Conservation (phyloP, 2,329 filamentous ascomycete species). For the Paracoccidioides brasiliensis region DNA sequence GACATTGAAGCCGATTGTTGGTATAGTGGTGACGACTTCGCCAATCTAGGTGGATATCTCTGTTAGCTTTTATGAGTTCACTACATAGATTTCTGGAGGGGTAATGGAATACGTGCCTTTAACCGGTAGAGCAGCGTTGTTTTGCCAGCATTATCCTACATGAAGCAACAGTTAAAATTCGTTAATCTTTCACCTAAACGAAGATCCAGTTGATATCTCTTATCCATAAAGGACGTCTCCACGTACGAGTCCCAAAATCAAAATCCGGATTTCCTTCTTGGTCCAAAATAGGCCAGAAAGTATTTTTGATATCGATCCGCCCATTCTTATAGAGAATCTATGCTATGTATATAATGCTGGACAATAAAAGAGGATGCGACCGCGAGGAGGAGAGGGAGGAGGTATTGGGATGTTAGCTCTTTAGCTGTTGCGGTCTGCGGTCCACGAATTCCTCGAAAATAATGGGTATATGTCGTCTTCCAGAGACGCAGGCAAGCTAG, state of each 20-base stretch:
- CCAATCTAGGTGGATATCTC: conserved; percentile 54
- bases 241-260: conserved; percentile 83
- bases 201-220: neutral
- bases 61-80: neutral
- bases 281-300: conserved; percentile 64
- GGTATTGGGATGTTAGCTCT: neutral
- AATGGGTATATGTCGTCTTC: neutral
- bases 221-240: conserved; percentile 1
- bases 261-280: conserved; percentile 95
- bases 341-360: neutral
- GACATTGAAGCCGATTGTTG: conserved; percentile 98
- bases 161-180: conserved; percentile 1
- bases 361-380: neutral
- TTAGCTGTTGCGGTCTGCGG: neutral
- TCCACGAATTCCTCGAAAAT: neutral
- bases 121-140: conserved; percentile 92
- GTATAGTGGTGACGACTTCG: conserved; percentile 97
- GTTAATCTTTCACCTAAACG: neutral
- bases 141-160: conserved; percentile 93
- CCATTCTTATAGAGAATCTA: conserved; percentile 32
- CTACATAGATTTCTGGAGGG: neutral
- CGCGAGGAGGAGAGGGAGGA: too few relatives aligned
- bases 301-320: conserved; percentile 43
- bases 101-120: conserved; percentile 49
- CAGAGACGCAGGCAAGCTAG: neutral